phyloP scores from a whole-genome alignment of 2,329 filamentous ascomycete species.

The Cladophialophora bantiana region DNA sequence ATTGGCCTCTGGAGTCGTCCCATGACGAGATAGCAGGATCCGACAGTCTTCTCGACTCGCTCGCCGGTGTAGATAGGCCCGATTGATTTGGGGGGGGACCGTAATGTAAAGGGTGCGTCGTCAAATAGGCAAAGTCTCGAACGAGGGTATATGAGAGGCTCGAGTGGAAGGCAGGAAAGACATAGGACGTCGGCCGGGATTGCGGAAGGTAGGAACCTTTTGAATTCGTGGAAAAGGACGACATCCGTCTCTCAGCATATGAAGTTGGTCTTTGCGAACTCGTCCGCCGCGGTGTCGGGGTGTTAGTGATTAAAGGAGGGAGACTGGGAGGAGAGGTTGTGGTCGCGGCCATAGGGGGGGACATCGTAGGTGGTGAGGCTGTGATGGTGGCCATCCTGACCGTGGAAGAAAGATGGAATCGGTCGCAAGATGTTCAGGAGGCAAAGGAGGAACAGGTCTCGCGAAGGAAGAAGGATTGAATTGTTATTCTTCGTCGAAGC shows the following conservation, averaged over 20 bases:
- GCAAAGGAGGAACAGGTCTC: conserved; percentile 6
- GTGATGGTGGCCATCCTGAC: conserved; percentile 46
- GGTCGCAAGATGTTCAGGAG: conserved; percentile 18
- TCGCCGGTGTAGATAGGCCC: conserved; percentile 81
- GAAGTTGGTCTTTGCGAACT: conserved; percentile 74
- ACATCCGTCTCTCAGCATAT: conserved; percentile 80
- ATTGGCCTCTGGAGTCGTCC: conserved; percentile 70
- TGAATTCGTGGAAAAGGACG: conserved; percentile 80
- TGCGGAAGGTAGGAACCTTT: conserved; percentile 58
- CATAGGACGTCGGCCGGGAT: conserved; percentile 80
- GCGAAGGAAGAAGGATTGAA: conserved; percentile 13
- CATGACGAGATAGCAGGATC: conserved; percentile 77
- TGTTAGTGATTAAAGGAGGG: conserved; percentile 58
- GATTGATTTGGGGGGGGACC: conserved; percentile 85
- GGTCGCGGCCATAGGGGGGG: conserved; percentile 36
- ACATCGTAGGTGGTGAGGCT: conserved; percentile 47
- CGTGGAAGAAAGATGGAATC: conserved; percentile 9
- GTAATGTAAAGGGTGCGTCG: conserved; percentile 86
- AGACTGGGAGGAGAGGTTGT: conserved; percentile 51
- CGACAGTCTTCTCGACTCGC: conserved; percentile 80
- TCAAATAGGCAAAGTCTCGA: conserved; percentile 92
- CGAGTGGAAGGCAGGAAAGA: conserved; percentile 83
- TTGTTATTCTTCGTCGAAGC: conserved; percentile 20
- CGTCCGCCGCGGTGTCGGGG: conserved; percentile 61
- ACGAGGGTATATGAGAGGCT: conserved; percentile 88